These are phyloP conservation scores for Mycena belliarum DNA, from an alignment of 768 basidiomycete genomes.

Conservation along the genomic window DNA sequence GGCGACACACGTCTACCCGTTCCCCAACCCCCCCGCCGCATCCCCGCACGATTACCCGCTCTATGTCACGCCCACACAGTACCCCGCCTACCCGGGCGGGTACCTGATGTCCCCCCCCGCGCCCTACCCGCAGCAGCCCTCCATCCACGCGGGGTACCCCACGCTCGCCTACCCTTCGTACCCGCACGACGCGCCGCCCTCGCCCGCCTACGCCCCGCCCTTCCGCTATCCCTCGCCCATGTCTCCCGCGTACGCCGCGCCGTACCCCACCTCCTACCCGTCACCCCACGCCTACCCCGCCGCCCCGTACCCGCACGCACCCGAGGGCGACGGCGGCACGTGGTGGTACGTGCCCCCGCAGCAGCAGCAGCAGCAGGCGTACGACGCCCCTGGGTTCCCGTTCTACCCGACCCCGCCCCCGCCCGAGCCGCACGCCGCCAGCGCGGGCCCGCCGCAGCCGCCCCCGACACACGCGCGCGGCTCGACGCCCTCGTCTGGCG, in stretches of 20 bases:
- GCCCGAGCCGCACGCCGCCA: too few species aligned
- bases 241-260: too few species aligned
- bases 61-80: constrained; percentile 24
- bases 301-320: constrained; percentile 32
- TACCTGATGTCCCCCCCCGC: constrained; percentile 49
- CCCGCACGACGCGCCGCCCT: constrained; percentile 27
- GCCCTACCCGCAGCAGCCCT: constrained; percentile 34
- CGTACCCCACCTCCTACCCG: too few species aligned
- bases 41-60: constrained; percentile 1
- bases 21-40: constrained; percentile 2
- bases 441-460: too few species aligned
- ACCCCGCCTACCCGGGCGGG: constrained; percentile 40
- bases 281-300: too few species aligned
- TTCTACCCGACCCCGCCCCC: too few species aligned
- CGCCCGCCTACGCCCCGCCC: constrained; percentile 32
- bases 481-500: too few species aligned
- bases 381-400: too few species aligned
- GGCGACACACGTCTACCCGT: background rate
- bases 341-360: constrained; percentile 51
- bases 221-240: constrained; percentile 32
- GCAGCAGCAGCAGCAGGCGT: too few species aligned
- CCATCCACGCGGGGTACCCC: constrained; percentile 42
- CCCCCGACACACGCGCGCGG: too few species aligned
- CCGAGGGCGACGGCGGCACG: constrained; percentile 44
- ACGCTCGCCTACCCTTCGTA: constrained; percentile 34